Evolutionary conservation across 2,329 filamentous ascomycete genomes (phyloP), one percentile per base, ranked within the genome.

Genomic region (Colletotrichum agaves): DNA sequence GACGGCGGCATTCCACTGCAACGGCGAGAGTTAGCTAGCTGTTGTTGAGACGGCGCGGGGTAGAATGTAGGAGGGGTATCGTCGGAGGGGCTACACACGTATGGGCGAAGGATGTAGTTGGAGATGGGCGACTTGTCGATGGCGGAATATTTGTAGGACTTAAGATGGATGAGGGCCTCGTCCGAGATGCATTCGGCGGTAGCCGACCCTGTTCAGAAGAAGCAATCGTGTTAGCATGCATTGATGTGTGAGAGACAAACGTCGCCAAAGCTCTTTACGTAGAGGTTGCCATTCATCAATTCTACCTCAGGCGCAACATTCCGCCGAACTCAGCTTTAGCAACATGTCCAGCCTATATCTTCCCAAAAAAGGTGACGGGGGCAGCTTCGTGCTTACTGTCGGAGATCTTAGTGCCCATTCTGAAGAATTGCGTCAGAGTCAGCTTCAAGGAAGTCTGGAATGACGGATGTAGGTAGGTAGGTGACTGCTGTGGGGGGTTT

Each of bases 111-210:
- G 77, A 99, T 93, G 80, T 98, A 97, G 79, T 94, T 88, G 64
- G 96, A 98, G 67, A 98, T 89, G 70, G 92, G 91, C 57, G 94
- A 98, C 81, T 97, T 95, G 85, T 99, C 96, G 80, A 99, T 94
- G 75, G 92, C 93, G 74, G 94, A 97, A 81, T 99, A 99, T 78
- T 98, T 97, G 89, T 99, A 99, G 68, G 91, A 90, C 81, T 94
- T 96, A 74, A 99, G 90, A 78, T 98, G 94, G 69, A 92, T 85
- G 73, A 99, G 88, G 61, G 93, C 93, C 75, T 98, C 94, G 75
- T 97, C 93, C 31, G 94, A 97, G 73, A 98, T 84, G 80, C 91
- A 91, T 79, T 91, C 90, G 73, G 90, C 88, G 64, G 83, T 86
- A 60, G 89, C 89, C 79, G 81, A 75, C 66, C 74, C 80, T 80